Conservation (phyloP, 2,329 filamentous ascomycete genomes). For the Fusarium camptoceras region DNA sequence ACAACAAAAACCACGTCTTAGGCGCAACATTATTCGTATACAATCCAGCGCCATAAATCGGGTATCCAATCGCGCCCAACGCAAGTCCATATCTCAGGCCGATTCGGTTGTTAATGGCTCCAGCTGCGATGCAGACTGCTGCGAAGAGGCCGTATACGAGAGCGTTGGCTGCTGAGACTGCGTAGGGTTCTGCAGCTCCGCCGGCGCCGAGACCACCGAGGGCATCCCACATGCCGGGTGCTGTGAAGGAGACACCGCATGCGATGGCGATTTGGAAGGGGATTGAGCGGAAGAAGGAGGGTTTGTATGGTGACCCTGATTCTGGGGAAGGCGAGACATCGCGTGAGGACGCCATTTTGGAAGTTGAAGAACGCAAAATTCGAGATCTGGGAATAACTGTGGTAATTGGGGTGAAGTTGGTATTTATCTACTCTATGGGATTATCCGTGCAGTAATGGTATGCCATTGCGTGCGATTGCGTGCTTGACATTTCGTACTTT, state of each 20-base stretch:
- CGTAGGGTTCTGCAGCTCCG: constrained; percentile 70
- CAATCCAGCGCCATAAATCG: constrained; percentile 11
- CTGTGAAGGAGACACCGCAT: constrained; percentile 40
- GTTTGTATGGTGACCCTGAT: neutral
- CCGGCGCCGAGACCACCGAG: constrained; percentile 45
- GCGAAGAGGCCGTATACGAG: constrained; percentile 13
- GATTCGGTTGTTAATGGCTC: constrained; percentile 20
- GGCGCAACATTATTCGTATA: constrained; percentile 24
- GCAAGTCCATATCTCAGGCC: constrained; percentile 1
- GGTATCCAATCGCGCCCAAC: constrained; percentile 17
- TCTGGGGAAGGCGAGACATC: constrained; percentile 9
- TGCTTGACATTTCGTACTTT: constrained; percentile 9
- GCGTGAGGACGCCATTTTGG: constrained; percentile 15
- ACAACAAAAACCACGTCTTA: constrained; percentile 43
- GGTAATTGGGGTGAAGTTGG: neutral
- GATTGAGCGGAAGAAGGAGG: constrained; percentile 30
- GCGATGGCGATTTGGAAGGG: constrained; percentile 36
- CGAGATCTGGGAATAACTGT: neutral
- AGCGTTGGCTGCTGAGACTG: constrained; percentile 48
- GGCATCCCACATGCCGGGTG: constrained; percentile 45
- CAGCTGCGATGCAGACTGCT: constrained; percentile 16
- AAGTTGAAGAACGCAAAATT: neutral
- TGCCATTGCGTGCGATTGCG: constrained; percentile 30
- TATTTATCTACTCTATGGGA: neutral
- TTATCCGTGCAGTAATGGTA: neutral